Evolutionary conservation across 1,284 basidiomycete genomes (phyloP).

Genomic region (Omphalotus olearius): DNA sequence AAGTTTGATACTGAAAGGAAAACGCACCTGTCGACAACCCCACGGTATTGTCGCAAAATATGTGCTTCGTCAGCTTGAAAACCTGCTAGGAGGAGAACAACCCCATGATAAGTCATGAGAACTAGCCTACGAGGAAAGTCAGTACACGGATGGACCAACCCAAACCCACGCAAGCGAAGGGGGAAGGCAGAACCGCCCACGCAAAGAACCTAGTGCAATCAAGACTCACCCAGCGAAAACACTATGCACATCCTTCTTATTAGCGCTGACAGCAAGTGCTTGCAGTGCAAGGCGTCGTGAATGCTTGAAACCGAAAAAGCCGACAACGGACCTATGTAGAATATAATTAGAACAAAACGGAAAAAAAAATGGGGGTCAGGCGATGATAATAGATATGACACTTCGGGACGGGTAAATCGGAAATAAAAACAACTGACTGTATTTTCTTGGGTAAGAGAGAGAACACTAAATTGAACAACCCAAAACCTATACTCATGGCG

Average conservation of each 20-base stretch:
- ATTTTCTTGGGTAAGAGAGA: slow-evolving; percentile 68
- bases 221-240: slow-evolving; percentile 63
- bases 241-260: slow-evolving; percentile 62
- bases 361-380: no score
- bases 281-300: slow-evolving; percentile 64
- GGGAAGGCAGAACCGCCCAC: no score
- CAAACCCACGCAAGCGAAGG: no score
- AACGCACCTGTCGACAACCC: slow-evolving; percentile 39
- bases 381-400: neutral
- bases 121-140: no score
- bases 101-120: slow-evolving; percentile 74
- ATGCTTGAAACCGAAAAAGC: slow-evolving; percentile 70
- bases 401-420: neutral
- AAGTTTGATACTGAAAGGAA: no score
- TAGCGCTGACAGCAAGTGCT: slow-evolving; percentile 63
- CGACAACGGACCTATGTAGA: slow-evolving; percentile 53
- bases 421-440: slow-evolving; percentile 40
- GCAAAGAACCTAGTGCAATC: no score
- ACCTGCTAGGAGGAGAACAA: slow-evolving; percentile 63
- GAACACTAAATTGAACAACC: slow-evolving; percentile 75
- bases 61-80: slow-evolving; percentile 70
- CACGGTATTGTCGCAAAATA: slow-evolving; percentile 57
- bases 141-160: no score
- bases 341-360: neutral
- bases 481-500: slow-evolving; percentile 39